Base-by-base conservation (phyloP, 2,329 filamentous ascomycete genomes). In the Ceratocystis diversiconidia region DNA sequence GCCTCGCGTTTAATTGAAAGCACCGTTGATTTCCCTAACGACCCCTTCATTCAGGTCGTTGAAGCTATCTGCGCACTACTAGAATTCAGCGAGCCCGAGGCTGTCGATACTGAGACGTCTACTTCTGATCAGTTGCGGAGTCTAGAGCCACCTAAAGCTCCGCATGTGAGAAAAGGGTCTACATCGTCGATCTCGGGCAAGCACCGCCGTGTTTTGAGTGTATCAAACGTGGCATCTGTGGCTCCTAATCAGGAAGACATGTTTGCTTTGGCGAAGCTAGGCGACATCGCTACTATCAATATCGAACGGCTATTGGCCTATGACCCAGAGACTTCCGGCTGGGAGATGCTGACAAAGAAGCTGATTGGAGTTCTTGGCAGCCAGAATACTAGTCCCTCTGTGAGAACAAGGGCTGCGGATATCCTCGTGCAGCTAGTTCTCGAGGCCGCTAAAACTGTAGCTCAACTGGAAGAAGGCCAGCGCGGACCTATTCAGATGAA, bases 1-100 rank as follows among this genome's bases (percentile, higher is more conserved):
- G 90, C 91, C 1, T 85, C 85, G 1, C 85, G 94, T 68, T 79
- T 99, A 19, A 86, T 97, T 66, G 94, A 97, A 73, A 96, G 91
- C 74, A 97, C 92, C 0, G 80, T 88, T 17, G 92, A 96, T 70
- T 97, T 95, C 71, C 90, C 91, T 0, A 91, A 92, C 69, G 80
- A 85, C 17, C 80, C 90, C 0, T 97, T 97, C 70, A 77, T 87
- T 4, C 84, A 89, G 69, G 84, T 97, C 8, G 79, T 97, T 1
- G 78, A 80, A 64, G 87, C 91, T 0, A 80, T 96, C 3, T 91
- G 90, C 71, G 79, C 82, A 59, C 78, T 96, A 5, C 79, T 95
- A 5, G 80, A 81, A 43, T 25, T 71, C 3, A 66, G 70, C 2
- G 70, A 72, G 7, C 71, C 69, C 19, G 61, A 60, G 8, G 44